These are phyloP conservation scores for Mercurialis annua DNA, from an alignment of 345 rosid genomes.

Conservation along the genomic window DNA sequence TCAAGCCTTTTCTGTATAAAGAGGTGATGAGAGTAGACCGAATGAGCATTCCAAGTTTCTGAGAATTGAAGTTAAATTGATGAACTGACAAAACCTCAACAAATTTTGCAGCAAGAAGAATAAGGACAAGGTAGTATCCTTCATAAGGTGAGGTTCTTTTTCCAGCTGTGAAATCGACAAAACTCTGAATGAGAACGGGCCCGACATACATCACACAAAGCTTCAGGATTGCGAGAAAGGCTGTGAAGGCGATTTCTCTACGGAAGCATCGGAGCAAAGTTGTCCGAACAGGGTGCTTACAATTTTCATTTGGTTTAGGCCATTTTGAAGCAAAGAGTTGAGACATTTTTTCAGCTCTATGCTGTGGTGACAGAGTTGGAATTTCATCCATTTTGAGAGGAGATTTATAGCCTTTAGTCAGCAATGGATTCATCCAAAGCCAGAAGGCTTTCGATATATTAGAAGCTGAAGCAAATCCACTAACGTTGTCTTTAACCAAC, in stretches of 20 bases:
- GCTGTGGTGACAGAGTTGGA: constrained; percentile 72
- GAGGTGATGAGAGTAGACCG: constrained; percentile 81
- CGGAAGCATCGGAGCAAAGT: constrained; percentile 71
- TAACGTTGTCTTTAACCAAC: constrained; percentile 44
- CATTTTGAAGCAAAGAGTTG: constrained; percentile 55
- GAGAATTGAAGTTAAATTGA: constrained; percentile 85
- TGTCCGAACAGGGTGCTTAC: constrained; percentile 60
- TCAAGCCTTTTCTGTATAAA: constrained; percentile 71
- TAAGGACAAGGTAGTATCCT: constrained; percentile 76
- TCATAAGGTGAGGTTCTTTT: constrained; percentile 63
- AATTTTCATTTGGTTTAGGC: constrained; percentile 70
- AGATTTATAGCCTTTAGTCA: constrained; percentile 69
- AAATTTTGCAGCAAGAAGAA: constrained; percentile 68
- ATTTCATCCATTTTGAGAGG: constrained; percentile 68
- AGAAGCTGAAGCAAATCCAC: constrained; percentile 72
- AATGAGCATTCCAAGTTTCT: constrained; percentile 92
- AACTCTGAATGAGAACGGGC: constrained; percentile 76
- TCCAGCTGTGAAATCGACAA: constrained; percentile 79
- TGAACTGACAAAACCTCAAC: constrained; percentile 73
- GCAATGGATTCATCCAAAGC: constrained; percentile 91
- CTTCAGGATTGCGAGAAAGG: constrained; percentile 63
- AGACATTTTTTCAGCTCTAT: constrained; percentile 74
- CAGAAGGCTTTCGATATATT: constrained; percentile 60
- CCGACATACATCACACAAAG: constrained; percentile 78
- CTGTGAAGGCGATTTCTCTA: constrained; percentile 74